Conservation (phyloP, 1,139 yeast genomes). For the Yamadazyma jaroonii region DNA sequence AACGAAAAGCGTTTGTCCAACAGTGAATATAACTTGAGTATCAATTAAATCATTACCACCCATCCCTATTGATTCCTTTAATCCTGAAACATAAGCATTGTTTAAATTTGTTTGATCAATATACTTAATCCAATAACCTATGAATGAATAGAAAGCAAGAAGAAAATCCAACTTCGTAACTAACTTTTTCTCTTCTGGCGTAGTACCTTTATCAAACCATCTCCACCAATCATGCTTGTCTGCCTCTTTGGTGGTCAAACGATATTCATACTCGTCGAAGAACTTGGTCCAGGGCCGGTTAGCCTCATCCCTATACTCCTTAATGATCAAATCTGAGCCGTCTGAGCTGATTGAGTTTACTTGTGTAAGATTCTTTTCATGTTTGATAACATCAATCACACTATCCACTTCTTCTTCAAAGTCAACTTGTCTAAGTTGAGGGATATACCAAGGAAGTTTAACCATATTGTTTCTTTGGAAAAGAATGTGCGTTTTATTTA, state of each 20-base stretch:
- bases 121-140: slow-evolving; percentile 28
- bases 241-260: slow-evolving; percentile 15
- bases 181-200: slow-evolving; percentile 20
- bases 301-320: slow-evolving; percentile 30
- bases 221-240: slow-evolving; percentile 20
- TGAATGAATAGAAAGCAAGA: slow-evolving; percentile 23
- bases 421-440: slow-evolving; percentile 18
- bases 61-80: slow-evolving; percentile 25
- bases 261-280: slow-evolving; percentile 30
- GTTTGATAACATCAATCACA: slow-evolving; percentile 4
- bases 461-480: background rate
- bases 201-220: slow-evolving; percentile 19
- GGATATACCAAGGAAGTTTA: slow-evolving; percentile 20
- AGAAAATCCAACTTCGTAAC: slow-evolving; percentile 24
- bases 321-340: slow-evolving; percentile 4
- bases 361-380: background rate
- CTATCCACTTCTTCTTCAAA: slow-evolving; percentile 7
- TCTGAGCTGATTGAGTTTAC: background rate
- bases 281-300: slow-evolving; percentile 28
- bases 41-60: slow-evolving; percentile 28
- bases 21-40: slow-evolving; percentile 25
- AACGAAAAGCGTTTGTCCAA: slow-evolving; percentile 25
- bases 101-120: slow-evolving; percentile 21
- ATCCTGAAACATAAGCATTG: slow-evolving; percentile 30
- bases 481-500: background rate